Evolutionary conservation across 257 asterid species (phyloP).

Genomic region (Plantago ovata): DNA sequence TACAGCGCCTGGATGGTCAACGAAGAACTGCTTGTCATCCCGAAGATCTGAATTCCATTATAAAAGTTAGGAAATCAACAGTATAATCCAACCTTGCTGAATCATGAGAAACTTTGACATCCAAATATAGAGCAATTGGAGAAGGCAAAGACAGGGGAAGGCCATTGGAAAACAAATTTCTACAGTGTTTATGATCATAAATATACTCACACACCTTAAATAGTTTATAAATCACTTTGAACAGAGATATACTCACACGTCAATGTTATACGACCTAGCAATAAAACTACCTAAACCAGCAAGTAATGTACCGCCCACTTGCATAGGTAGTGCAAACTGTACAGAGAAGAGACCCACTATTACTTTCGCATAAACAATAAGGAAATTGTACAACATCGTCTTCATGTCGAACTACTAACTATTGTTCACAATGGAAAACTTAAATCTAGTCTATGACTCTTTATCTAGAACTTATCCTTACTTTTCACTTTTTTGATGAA

Average conservation of each 20-base stretch:
- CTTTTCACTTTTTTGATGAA: too few relatives aligned
- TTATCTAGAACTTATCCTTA: too few relatives aligned
- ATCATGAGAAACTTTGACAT: not conserved
- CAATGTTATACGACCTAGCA: not conserved
- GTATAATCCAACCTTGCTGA: not conserved
- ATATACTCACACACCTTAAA: slow-evolving; percentile 10
- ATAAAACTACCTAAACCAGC: not conserved
- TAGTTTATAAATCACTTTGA: not conserved
- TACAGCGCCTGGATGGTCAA: slow-evolving; percentile 92
- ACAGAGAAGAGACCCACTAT: too few relatives aligned
- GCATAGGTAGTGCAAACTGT: too few relatives aligned
- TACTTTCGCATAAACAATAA: too few relatives aligned
- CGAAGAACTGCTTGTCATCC: slow-evolving; percentile 83
- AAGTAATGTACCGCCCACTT: not conserved
- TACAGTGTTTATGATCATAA: too few relatives aligned
- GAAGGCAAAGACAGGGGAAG: not conserved
- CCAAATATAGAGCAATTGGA: not conserved
- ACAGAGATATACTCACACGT: not conserved
- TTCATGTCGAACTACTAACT: too few relatives aligned
- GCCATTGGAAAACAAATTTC: not conserved
- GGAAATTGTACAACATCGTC: too few relatives aligned
- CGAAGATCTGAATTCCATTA: slow-evolving; percentile 69
- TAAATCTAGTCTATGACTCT: too few relatives aligned
- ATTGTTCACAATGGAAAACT: too few relatives aligned
- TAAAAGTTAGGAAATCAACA: slow-evolving; percentile 10